Evolutionary conservation across 495 filamentous ascomycete species (phyloP), one percentile per base, ranked within the genome.

Genomic region (Margaritispora aquatica): DNA sequence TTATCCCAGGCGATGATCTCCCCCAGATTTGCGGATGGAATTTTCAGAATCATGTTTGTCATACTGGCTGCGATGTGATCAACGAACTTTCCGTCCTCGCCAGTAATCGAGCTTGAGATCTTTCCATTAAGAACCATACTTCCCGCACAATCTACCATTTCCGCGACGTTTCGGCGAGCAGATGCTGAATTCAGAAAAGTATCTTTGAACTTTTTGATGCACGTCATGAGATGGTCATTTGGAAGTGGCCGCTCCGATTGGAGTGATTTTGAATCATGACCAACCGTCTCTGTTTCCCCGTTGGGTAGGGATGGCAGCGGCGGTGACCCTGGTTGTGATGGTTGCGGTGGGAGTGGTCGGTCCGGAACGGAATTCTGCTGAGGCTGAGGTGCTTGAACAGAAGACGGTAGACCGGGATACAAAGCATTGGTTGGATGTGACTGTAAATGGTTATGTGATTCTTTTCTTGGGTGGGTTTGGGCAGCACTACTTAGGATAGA

Each of bases 81-180:
- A 8, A 38, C 19, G 13, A 56, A 59, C 38, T 66, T 63, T 22
- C 57, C 26, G 5, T 58, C 56, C 26, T 64, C 51, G 17, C 55
- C 58, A 2, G 51, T 47, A 11, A 62, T 47, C 27, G 59, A 15
- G 49, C 58, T 65, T 41, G 62, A 26, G 11, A 34, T 54, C 3
- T 56, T 57, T 4, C 29, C 21, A 11, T 62, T 56, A 21, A 66
- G 49, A n/a, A 64, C 64, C 24, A 55, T 57, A 47, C 66, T 65
- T 0, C 64, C 38, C n/a, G 66, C 66, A 0, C 64, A 69, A 24
- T 59, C 46, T 17, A 69, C 38, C 34, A 66, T 59, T 21, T 44
- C 52, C 26, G 63, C 59, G 8, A 59, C 52, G 44, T 65, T 59
- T 44, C 17, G 4, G 20, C 21, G 59, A 27, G 23, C 56, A 62